These are phyloP conservation scores for Diaporthe helianthi DNA, from an alignment of 2,329 filamentous ascomycete species.

Conservation along the genomic window DNA sequence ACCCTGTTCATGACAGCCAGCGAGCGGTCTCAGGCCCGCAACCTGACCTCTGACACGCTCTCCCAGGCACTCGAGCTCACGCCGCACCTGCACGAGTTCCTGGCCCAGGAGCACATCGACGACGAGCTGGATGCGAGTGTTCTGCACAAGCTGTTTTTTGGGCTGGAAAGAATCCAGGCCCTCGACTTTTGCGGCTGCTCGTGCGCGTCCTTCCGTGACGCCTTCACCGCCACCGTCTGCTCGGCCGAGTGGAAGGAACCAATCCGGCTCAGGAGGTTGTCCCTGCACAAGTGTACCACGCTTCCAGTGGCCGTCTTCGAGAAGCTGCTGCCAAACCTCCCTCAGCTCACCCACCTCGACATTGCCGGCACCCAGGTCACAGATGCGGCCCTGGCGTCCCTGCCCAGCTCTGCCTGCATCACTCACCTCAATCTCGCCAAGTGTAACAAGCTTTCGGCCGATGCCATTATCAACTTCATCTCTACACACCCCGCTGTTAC, in stretches of 20 bases:
- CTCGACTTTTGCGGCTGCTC: conserved; percentile 82
- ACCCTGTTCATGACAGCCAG: conserved; percentile 77
- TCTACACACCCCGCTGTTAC: conserved; percentile 73
- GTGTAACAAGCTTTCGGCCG: conserved; percentile 73
- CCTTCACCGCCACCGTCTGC: conserved; percentile 65
- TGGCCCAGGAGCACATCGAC: conserved; percentile 82
- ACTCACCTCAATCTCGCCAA: conserved; percentile 82
- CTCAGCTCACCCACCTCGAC: conserved; percentile 77
- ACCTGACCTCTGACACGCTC: conserved; percentile 77
- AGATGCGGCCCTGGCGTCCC: conserved; percentile 71
- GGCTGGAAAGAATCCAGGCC: conserved; percentile 68
- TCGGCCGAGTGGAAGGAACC: conserved; percentile 53
- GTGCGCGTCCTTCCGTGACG: conserved; percentile 69
- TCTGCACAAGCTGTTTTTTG: conserved; percentile 73
- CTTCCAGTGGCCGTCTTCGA: conserved; percentile 73
- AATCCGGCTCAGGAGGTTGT: conserved; percentile 70
- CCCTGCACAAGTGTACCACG: conserved; percentile 79
- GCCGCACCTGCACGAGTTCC: conserved; percentile 77
- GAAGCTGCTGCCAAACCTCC: conserved; percentile 72
- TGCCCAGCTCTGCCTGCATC: conserved; percentile 74
- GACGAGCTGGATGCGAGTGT: conserved; percentile 75
- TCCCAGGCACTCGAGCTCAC: conserved; percentile 74
- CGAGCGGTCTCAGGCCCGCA: conserved; percentile 77
- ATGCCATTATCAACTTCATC: conserved; percentile 73
- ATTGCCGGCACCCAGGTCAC: conserved; percentile 81